These are phyloP conservation scores for Stipa capillata DNA, from an alignment of 176 grass and related monocot species.

Conservation along the genomic window DNA sequence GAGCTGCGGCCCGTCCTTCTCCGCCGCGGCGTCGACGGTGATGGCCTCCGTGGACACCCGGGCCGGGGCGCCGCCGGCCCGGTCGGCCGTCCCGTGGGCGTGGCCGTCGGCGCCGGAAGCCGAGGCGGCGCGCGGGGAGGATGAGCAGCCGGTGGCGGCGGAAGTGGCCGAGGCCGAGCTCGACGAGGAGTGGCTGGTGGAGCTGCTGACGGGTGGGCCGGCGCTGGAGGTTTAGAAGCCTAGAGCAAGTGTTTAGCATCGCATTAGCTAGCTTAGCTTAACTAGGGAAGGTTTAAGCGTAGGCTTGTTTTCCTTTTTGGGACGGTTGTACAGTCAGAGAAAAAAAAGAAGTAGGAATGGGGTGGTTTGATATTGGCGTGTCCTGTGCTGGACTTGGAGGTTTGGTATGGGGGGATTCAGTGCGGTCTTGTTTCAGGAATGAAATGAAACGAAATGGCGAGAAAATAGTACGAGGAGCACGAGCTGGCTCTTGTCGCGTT, in stretches of 20 bases:
- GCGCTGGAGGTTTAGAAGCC: neutral
- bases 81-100: conserved; percentile 37
- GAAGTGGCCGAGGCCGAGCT: neutral
- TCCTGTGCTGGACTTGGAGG: no score
- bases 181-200: conserved; percentile 49
- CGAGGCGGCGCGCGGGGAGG: neutral
- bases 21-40: conserved; percentile 49
- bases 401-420: neutral
- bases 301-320: conserved; percentile 5
- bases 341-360: neutral
- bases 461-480: neutral
- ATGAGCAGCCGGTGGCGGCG: neutral
- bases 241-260: neutral
- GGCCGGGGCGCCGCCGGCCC: conserved; percentile 19
- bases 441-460: neutral
- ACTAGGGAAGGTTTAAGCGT: neutral
- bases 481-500: neutral
- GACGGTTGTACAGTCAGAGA: conserved; percentile 1
- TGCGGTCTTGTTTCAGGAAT: neutral
- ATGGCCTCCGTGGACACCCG: conserved; percentile 88
- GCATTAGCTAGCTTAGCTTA: no score
- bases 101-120: neutral
- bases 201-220: conserved; percentile 18
- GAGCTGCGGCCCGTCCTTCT: conserved; percentile 92
- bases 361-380: neutral